phyloP scores from a whole-genome alignment of 31 red algal species.

The Endocladia muricata region DNA sequence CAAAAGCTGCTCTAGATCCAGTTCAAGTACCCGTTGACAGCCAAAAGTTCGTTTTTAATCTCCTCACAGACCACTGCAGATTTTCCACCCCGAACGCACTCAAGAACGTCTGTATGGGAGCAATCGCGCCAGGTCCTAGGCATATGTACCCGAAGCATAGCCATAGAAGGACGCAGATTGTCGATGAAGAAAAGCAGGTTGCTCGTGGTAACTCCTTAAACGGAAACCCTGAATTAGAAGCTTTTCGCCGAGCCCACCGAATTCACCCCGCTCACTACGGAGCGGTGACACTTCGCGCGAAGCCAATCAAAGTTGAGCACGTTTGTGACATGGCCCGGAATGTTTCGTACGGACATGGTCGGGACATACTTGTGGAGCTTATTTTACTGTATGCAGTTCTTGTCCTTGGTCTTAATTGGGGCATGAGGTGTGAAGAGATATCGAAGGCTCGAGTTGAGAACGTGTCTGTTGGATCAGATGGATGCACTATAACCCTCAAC shows the following conservation, averaged over 20 bases:
- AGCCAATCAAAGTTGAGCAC: not conserved
- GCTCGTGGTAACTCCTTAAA: not conserved
- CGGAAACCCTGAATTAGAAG: slow-evolving; percentile 2
- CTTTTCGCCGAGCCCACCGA: not conserved
- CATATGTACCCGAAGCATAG: not conserved
- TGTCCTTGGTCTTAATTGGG: slow-evolving; percentile 11
- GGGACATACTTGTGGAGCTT: not conserved
- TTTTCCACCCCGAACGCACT: not conserved
- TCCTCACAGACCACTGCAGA: slow-evolving; percentile 3
- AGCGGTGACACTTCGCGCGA: not conserved
- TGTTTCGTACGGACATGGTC: slow-evolving; percentile 1
- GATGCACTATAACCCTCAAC: not conserved
- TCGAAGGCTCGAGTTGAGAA: slow-evolving; percentile 14
- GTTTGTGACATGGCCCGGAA: not conserved
- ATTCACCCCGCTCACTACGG: not conserved
- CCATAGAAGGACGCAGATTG: not conserved
- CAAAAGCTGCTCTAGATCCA: not conserved
- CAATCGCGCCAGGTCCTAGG: not conserved
- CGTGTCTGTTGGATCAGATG: slow-evolving; percentile 6
- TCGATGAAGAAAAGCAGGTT: not conserved
- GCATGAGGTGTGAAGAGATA: slow-evolving; percentile 11
- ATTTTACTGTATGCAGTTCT: not conserved
- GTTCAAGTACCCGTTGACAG: not conserved
- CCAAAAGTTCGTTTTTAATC: slow-evolving; percentile 2
- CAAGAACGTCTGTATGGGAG: slow-evolving; percentile 6